phyloP scores from a whole-genome alignment of 495 filamentous ascomycete species.

The Hypoxylon cercidicola region DNA sequence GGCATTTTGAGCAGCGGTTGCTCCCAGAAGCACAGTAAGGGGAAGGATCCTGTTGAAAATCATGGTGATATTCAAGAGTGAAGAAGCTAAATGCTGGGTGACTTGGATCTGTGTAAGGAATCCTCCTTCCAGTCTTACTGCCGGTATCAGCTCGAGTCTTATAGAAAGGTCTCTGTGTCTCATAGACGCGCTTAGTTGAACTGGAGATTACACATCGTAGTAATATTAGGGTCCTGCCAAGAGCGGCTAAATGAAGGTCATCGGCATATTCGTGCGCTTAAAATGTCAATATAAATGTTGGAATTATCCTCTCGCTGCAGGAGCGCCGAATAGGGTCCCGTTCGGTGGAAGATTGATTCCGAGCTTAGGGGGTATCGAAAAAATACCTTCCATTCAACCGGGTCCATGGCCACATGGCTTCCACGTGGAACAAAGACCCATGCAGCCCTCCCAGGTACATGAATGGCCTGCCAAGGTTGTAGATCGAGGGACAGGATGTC shows the following conservation, averaged over 20 bases:
- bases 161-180: constrained; percentile 11
- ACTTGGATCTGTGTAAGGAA: background rate
- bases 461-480: constrained; percentile 5
- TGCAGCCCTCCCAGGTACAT: constrained; percentile 1
- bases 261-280: background rate
- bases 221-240: constrained; percentile 7
- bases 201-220: constrained; percentile 1
- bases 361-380: constrained; percentile 10
- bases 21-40: constrained; percentile 36
- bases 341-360: constrained; percentile 29
- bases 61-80: constrained; percentile 23
- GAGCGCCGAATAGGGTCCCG: constrained; percentile 10
- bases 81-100: background rate
- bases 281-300: constrained; percentile 16
- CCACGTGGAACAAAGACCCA: constrained; percentile 36
- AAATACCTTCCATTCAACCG: constrained; percentile 34
- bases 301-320: constrained; percentile 1
- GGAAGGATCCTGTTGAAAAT: constrained; percentile 39
- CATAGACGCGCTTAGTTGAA: background rate
- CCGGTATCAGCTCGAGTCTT: constrained; percentile 6
- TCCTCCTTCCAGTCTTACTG: background rate
- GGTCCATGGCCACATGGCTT: constrained; percentile 32
- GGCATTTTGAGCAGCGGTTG: constrained; percentile 41
- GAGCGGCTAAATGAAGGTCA: constrained; percentile 32
- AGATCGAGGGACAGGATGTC: constrained; percentile 13